Conservation (phyloP, 1,284 basidiomycete species). For the Ustilago shanxiensis region DNA sequence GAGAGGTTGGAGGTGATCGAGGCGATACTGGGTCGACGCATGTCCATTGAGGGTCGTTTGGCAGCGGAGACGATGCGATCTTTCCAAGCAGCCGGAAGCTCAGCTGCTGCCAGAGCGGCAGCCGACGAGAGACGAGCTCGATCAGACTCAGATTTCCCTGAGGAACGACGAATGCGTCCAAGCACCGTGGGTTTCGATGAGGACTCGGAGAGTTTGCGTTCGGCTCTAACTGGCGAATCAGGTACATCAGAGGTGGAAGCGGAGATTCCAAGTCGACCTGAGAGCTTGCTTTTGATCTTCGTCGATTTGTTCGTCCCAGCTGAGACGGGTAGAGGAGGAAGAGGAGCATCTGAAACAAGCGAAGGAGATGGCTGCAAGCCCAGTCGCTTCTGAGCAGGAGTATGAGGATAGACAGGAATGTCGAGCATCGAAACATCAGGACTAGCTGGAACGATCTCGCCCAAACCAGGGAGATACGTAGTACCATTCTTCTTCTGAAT, state of each 20-base stretch:
- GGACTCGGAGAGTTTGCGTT: conserved; percentile 22
- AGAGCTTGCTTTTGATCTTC: conserved; percentile 35
- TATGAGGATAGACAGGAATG: conserved; percentile 16
- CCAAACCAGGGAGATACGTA: conserved; percentile 31
- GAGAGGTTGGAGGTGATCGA: conserved; percentile 11
- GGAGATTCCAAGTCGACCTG: conserved; percentile 19
- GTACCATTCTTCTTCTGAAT: conserved; percentile 23
- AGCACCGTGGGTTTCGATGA: conserved; percentile 11
- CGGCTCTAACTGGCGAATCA: neutral
- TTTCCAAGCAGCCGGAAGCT: conserved; percentile 44
- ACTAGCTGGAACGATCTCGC: conserved; percentile 41
- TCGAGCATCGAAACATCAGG: conserved; percentile 16
- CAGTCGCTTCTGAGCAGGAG: conserved; percentile 15
- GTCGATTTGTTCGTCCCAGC: neutral
- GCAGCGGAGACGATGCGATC: conserved; percentile 18
- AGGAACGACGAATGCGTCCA: conserved; percentile 21
- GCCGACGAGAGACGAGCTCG: conserved; percentile 3
- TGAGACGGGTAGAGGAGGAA: neutral
- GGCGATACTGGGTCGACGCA: conserved; percentile 28
- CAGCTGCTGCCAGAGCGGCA: conserved; percentile 11
- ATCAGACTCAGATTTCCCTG: conserved; percentile 2
- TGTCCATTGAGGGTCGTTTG: conserved; percentile 21
- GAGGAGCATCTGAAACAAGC: neutral
- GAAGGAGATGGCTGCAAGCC: conserved; percentile 9
- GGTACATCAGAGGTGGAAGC: neutral